These are phyloP conservation scores for Imleria badia DNA, from an alignment of 768 basidiomycete genomes.

Conservation along the genomic window DNA sequence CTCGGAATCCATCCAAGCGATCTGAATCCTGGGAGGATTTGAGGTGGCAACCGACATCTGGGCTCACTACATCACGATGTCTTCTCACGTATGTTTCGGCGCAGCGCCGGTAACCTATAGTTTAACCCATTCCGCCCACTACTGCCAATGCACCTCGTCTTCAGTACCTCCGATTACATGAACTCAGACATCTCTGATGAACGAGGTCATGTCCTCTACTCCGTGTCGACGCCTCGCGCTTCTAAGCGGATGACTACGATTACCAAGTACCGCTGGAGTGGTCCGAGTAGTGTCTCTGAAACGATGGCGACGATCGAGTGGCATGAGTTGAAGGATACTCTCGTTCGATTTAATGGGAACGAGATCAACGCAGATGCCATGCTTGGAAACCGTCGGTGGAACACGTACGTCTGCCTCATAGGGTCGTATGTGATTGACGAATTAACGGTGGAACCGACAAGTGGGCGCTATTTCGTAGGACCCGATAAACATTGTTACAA, in stretches of 20 bases:
- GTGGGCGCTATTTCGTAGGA: slow-evolving; percentile 34
- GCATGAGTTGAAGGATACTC: slow-evolving; percentile 26
- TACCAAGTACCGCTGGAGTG: slow-evolving; percentile 25
- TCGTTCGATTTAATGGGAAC: slow-evolving; percentile 32
- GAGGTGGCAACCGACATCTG: slow-evolving; percentile 4
- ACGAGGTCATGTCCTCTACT: slow-evolving; percentile 20
- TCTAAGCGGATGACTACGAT: slow-evolving; percentile 23
- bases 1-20: background rate
- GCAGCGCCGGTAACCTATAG: background rate
- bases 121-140: background rate
- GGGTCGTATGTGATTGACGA: background rate
- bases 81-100: slow-evolving; percentile 8
- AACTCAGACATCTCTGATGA: slow-evolving; percentile 22
- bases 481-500: slow-evolving; percentile 34
- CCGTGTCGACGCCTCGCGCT: slow-evolving; percentile 16
- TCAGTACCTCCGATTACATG: slow-evolving; percentile 18
- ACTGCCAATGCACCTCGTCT: slow-evolving; percentile 20
- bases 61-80: slow-evolving; percentile 11
- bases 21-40: background rate
- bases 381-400: slow-evolving; percentile 23
- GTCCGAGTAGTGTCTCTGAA: slow-evolving; percentile 15
- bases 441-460: slow-evolving; percentile 3
- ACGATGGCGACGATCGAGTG: slow-evolving; percentile 39
- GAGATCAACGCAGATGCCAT: slow-evolving; percentile 26
- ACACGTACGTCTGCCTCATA: slow-evolving; percentile 15